Conservation (phyloP, 306 rosid genomes). For the Aeschynomene evenia region DNA sequence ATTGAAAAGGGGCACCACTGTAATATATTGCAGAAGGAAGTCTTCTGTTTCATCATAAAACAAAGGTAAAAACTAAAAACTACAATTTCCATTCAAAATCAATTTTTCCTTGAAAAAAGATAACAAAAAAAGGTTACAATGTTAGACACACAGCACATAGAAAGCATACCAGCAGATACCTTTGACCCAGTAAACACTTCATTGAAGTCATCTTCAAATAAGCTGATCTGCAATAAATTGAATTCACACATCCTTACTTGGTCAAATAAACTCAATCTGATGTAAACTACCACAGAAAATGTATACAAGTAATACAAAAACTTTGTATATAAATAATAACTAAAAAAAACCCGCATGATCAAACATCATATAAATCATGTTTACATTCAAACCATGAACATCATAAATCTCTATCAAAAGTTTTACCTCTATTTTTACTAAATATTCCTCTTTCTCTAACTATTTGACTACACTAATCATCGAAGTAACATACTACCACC, state of each 20-base stretch:
- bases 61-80: not conserved
- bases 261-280: not conserved
- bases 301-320: no score
- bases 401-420: no score
- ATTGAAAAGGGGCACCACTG: not conserved
- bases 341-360: no score
- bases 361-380: no score
- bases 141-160: constrained; percentile 21
- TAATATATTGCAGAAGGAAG: not conserved
- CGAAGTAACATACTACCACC: no score
- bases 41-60: not conserved
- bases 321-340: no score
- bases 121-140: not conserved
- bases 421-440: no score
- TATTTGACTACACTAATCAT: no score
- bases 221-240: constrained; percentile 54
- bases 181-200: constrained; percentile 64
- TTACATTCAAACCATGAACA: no score
- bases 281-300: not conserved
- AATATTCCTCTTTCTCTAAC: no score
- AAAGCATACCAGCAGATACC: constrained; percentile 82
- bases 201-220: constrained; percentile 68
- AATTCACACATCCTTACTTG: constrained; percentile 9
- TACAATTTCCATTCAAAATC: not conserved
- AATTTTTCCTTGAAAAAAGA: not conserved